These are phyloP conservation scores for Zasmidium citrigriseum DNA, from an alignment of 2,329 filamentous ascomycete species.

Conservation along the genomic window DNA sequence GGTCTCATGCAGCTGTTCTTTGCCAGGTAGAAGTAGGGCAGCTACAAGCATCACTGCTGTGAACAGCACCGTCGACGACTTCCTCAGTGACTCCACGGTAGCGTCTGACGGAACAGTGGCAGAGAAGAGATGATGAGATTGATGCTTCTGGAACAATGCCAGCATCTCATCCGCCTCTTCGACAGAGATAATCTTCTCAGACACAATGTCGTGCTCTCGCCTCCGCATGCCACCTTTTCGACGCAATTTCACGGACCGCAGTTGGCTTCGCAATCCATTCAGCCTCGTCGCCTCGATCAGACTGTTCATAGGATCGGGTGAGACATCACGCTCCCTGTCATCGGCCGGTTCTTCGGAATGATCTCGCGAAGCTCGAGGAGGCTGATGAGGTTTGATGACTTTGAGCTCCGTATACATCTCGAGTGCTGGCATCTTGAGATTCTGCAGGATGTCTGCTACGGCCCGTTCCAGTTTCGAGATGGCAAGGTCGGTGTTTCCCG, in stretches of 20 bases:
- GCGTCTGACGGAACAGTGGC: slow-evolving; percentile 7
- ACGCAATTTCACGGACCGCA: slow-evolving; percentile 13
- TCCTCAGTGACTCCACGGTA: slow-evolving; percentile 6
- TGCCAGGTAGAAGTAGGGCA: slow-evolving; percentile 8
- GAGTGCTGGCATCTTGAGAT: slow-evolving; percentile 12
- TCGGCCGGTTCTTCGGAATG: neutral
- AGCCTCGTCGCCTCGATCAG: slow-evolving; percentile 15
- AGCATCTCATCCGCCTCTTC: slow-evolving; percentile 11
- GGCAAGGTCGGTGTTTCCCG: slow-evolving; percentile 1
- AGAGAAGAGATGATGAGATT: slow-evolving; percentile 12
- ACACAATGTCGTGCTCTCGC: slow-evolving; percentile 11
- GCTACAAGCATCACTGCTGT: slow-evolving; percentile 13
- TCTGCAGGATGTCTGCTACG: slow-evolving; percentile 12
- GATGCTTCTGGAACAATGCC: slow-evolving; percentile 4
- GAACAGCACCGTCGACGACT: slow-evolving; percentile 15
- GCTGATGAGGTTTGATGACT: slow-evolving; percentile 6
- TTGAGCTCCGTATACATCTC: slow-evolving; percentile 11
- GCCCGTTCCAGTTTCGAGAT: slow-evolving; percentile 14
- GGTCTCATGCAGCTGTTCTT: slow-evolving; percentile 8
- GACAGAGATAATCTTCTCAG: slow-evolving; percentile 4
- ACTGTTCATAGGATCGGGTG: slow-evolving; percentile 15
- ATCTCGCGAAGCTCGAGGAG: slow-evolving; percentile 5
- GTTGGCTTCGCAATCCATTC: slow-evolving; percentile 12
- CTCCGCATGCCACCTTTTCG: slow-evolving; percentile 14
- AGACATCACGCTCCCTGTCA: slow-evolving; percentile 5